Base-by-base conservation (phyloP, 1,139 yeast species). In the Hansenula lynferdii region DNA sequence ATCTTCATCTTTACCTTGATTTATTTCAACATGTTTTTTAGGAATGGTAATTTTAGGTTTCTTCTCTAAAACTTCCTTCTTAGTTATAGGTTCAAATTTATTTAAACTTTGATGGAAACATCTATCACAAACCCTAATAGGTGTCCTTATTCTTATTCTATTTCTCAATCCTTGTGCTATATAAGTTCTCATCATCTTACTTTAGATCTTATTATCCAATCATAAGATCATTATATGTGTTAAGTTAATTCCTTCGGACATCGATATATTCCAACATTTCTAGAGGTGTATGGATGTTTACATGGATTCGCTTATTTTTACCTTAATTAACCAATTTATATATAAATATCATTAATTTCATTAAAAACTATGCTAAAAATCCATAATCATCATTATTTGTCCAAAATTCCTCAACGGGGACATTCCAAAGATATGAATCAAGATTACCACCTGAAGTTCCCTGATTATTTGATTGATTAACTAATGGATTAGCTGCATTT, bases 371-470 rank as follows among this genome's bases (percentile, higher is more conserved):
- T 3, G 71, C 64, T 26, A 67, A 44, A 42, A 69, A 69, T 7
- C 71, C 73, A 43, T 67, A 65, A 43, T 69, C 72, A 40, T 64
- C 70, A 16, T 60, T 61, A 34, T 62, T 62, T 7, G 60, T 59
- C 73, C 74, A 69, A 34, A 69, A 62, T 34, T 69, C 73, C 39
- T 69, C 70, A 17, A 53, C 63, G 3, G 63, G 67, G 3, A 58
- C 53, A 18, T 55, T 53, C 50, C 58, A 51, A 22, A 51, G 30
- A 23, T 48, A 51, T 36, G 43, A 44, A 22, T 48, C 19, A 14
- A 9, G 15, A 16, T 24, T 29, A 8, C 15, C 21, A 15, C 18
- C 21, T 7, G 23, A 12, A n/a, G n/a, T n/a, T n/a, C n/a, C n/a
- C n/a, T n/a, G n/a, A n/a, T n/a, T n/a, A n/a, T n/a, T n/a, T n/a